Evolutionary conservation across 345 rosid species (phyloP), one percentile per base, ranked within the genome.

Genomic region (Sonneratia caseolaris): DNA sequence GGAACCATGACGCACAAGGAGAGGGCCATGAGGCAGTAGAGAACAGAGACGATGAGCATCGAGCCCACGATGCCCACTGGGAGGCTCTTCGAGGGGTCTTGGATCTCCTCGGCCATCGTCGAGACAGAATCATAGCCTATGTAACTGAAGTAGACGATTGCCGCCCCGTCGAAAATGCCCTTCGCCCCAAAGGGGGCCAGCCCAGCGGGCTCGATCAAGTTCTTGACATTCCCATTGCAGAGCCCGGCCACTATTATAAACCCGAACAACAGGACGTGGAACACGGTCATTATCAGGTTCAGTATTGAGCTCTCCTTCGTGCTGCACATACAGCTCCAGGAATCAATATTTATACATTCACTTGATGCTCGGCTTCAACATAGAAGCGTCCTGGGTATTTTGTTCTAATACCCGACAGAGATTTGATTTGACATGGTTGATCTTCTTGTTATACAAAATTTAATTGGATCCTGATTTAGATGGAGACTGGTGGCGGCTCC

Each of bases 81-180:
- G n/a, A 93, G 93, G 79, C 85, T 85, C 74, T 81, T 86, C 1
- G 90, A 76, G 74, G 98, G 98, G 76, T 89, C 83, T 73, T 88
- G 91, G 64, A 93, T 93, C 81, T 93, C 98, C 77, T 93, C 98
- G 0, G 98, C 98, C 82, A 93, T 80, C 62, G 98, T 93, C 49
- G 98, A 91, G 74, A 93, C 89, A 3, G 98, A 85, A 83, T 93
- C 98, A 65, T 89, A 93, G 36, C 98, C 98, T 1, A 93, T 91
- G 68, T 89, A 93, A 84, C 98, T 91, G 80, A 93, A 89, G 78
- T 91, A 91, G 56, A 93, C 98, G 9, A 73, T 76, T 32, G 98
- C 96, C 61, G 98, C 98, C 77, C 98, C 98, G 38, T 87, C 78
- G 38, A 93, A 70, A 6, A 93, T 81, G 12, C 98, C 97, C n/a